phyloP scores from a whole-genome alignment of 306 rosid species.

The Casuarina glauca region DNA sequence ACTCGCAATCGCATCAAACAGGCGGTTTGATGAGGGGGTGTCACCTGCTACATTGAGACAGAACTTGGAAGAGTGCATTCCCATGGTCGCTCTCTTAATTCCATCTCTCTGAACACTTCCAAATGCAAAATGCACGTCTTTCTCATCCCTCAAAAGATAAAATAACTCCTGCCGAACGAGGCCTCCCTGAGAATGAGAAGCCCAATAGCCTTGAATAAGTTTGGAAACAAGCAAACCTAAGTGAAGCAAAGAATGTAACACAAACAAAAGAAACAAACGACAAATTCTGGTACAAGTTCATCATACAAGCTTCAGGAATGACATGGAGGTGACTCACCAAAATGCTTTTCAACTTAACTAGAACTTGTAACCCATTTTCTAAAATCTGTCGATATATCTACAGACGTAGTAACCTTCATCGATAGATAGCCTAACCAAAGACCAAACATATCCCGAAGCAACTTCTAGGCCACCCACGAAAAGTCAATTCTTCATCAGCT shows the following conservation, averaged over 20 bases:
- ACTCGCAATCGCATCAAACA: conserved; percentile 77
- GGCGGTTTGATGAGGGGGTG: conserved; percentile 85
- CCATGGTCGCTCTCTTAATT: conserved; percentile 46
- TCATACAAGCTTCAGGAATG: neutral
- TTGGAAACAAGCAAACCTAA: neutral
- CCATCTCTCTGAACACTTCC: conserved; percentile 70
- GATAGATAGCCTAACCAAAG: neutral
- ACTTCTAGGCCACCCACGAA: neutral
- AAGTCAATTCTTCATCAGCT: neutral
- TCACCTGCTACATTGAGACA: conserved; percentile 88
- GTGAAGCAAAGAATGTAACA: neutral
- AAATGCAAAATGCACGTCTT: conserved; percentile 73
- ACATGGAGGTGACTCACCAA: neutral
- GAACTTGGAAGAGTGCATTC: conserved; percentile 80
- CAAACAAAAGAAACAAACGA: neutral
- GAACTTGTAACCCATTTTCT: neutral
- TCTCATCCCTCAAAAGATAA: conserved; percentile 65
- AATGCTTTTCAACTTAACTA: neutral
- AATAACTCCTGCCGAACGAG: conserved; percentile 63
- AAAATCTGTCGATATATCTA: neutral
- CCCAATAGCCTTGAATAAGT: neutral
- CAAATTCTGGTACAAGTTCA: neutral
- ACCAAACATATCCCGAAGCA: neutral
- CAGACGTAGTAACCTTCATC: neutral
- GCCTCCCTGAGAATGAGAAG: conserved; percentile 58